These are phyloP conservation scores for Globisporangium alternatum DNA, from an alignment of 352 stramenopile species.

Conservation along the genomic window DNA sequence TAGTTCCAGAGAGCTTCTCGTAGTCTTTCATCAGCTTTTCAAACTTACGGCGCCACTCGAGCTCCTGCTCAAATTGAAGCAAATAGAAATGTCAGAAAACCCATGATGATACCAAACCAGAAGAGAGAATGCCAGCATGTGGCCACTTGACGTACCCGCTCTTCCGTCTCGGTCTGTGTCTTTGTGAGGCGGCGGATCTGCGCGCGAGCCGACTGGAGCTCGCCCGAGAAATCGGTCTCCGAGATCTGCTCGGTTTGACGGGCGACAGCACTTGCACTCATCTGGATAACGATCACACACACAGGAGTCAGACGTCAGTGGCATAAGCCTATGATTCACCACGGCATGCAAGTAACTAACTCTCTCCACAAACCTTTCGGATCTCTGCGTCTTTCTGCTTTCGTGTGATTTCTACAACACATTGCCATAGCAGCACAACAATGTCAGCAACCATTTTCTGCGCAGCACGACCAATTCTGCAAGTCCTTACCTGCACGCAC, in stretches of 20 bases:
- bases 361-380: constrained; percentile 50
- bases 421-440: not conserved
- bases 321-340: not conserved
- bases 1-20: constrained; percentile 81
- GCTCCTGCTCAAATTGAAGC: constrained; percentile 38
- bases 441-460: constrained; percentile 1
- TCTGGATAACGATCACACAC: constrained; percentile 30
- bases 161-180: constrained; percentile 67
- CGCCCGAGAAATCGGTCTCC: constrained; percentile 64
- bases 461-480: not conserved
- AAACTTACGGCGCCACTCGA: constrained; percentile 81
- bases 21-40: constrained; percentile 85
- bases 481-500: constrained; percentile 54
- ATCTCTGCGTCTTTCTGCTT: constrained; percentile 89
- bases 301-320: not conserved
- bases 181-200: constrained; percentile 79
- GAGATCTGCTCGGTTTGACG: constrained; percentile 78
- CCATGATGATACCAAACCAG: not conserved
- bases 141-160: constrained; percentile 37
- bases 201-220: constrained; percentile 67
- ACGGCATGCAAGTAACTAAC: not conserved
- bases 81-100: not conserved
- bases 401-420: constrained; percentile 67
- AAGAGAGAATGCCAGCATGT: too few species aligned
- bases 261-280: constrained; percentile 70